phyloP scores from a whole-genome alignment of 371 early-diverging fungal genomes.

The Funneliformis caledonium region DNA sequence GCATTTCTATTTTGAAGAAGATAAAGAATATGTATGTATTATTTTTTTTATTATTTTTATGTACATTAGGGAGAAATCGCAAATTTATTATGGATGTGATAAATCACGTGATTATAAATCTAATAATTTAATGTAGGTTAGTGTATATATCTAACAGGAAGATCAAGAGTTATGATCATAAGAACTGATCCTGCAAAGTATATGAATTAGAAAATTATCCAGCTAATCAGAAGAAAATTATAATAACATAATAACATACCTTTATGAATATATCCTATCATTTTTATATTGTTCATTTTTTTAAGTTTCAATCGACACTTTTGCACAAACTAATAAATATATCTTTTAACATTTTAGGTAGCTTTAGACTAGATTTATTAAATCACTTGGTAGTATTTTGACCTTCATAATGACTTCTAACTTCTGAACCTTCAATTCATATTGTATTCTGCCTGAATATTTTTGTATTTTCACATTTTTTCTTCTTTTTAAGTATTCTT shows the following conservation, averaged over 20 bases:
- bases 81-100: too few relatives aligned
- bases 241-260: conserved; percentile 24
- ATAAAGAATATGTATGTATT: too few relatives aligned
- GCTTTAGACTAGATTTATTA: conserved; percentile 12
- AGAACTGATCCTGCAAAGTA: conserved; percentile 31
- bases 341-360: conserved; percentile 30
- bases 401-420: neutral
- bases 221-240: neutral
- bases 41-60: too few relatives aligned
- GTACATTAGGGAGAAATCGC: too few relatives aligned
- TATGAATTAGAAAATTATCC: neutral
- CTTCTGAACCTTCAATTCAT: conserved; percentile 29
- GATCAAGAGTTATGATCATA: conserved; percentile 30
- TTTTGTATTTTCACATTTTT: conserved; percentile 26
- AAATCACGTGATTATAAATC: too few relatives aligned
- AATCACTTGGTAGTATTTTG: conserved; percentile 15
- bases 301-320: neutral
- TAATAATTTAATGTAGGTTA: too few relatives aligned
- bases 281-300: conserved; percentile 20
- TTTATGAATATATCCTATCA: conserved; percentile 27
- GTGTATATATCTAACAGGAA: too few relatives aligned
- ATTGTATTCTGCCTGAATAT: neutral
- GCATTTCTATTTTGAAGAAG: too few relatives aligned
- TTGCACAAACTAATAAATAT: conserved; percentile 35
- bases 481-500: conserved; percentile 12